Evolutionary conservation across 2,329 filamentous ascomycete genomes (phyloP), one percentile per base, ranked within the genome.

Genomic region (Phialophora chinensis): DNA sequence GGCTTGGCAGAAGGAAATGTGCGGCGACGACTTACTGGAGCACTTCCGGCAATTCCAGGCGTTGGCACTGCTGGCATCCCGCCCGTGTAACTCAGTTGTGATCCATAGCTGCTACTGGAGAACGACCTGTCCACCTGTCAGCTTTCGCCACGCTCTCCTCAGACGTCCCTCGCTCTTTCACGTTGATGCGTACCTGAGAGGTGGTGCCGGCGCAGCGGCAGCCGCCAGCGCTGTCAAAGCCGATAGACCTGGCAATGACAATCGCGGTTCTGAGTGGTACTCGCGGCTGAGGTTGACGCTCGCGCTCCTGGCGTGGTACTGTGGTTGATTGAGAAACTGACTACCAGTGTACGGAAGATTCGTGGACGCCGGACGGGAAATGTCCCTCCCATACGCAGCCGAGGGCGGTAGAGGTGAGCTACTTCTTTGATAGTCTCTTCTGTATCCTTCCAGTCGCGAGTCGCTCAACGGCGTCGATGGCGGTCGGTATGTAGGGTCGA

Each of bases 51-150:
- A 47, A 73, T 73, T 61, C 71, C 70, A 29, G 71, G 71, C 35
- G 71, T 73, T 5, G 71, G 71, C 7, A 71, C 60, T 12, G 71
- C 65, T 35, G 62, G 65, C 61, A 73, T 67, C 38, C 60, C 62
- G 23, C 65, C 63, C 31, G 65, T 61, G 64, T 72, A 71, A 82
- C 84, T 81, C 83, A 87, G 84, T 76, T 85, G 85, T 71, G 83
- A 84, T 69, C 85, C 85, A 75, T 88, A 86, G 61, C 88, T 88
- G 71, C 86, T 87, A 27, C 52, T 33, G 68, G 87, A 85, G 49
- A 88, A 89, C 49, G 86, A 67, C 25, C 59, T 61, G 31, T 27
- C 14, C 17, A 3, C n/a, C 17, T 10, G 49, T 61, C 59, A 61
- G 59, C 31, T 27, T 54, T 44, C 20, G 17, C n/a, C 5, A 44